These are phyloP conservation scores for Penicillium nordicum DNA, from an alignment of 2,329 filamentous ascomycete species.

Conservation along the genomic window DNA sequence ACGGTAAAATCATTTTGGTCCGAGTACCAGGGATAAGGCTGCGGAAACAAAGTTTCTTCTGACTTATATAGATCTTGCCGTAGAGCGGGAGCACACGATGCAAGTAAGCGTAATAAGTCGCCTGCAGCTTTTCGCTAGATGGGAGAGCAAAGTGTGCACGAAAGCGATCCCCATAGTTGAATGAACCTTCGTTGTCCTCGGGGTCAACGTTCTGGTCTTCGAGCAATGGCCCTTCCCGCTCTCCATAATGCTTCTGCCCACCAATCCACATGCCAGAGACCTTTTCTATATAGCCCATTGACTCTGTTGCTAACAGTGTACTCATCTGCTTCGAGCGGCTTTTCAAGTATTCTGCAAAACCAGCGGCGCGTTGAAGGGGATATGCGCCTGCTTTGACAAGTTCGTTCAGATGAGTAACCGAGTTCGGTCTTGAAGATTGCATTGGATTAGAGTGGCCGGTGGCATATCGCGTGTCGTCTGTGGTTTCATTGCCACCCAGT, in stretches of 20 bases:
- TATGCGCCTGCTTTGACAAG: constrained; percentile 64
- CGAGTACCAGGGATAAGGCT: constrained; percentile 84
- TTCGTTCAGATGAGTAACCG: constrained; percentile 55
- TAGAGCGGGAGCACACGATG: constrained; percentile 86
- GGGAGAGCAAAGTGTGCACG: constrained; percentile 88
- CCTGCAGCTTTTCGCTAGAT: constrained; percentile 74
- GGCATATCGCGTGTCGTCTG: constrained; percentile 15
- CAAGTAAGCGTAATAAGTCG: constrained; percentile 90
- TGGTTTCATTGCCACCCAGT: constrained; percentile 6
- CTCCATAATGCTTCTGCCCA: constrained; percentile 81
- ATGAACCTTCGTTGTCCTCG: constrained; percentile 55
- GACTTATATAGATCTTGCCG: constrained; percentile 93
- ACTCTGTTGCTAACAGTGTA: constrained; percentile 77
- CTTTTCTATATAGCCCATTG: constrained; percentile 94
- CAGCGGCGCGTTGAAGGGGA: constrained; percentile 77
- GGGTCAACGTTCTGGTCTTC: constrained; percentile 60
- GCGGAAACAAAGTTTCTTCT: constrained; percentile 84
- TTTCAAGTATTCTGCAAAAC: constrained; percentile 78
- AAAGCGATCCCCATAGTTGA: constrained; percentile 65
- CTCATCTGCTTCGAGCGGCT: constrained; percentile 77
- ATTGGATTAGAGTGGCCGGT: constrained; percentile 26
- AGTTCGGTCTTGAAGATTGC: constrained; percentile 19
- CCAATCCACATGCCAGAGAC: constrained; percentile 97
- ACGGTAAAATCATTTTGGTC: constrained; percentile 86
- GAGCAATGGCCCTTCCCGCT: constrained; percentile 62